Evolutionary conservation across 768 basidiomycete genomes (phyloP).

Genomic region (Mycena venus): DNA sequence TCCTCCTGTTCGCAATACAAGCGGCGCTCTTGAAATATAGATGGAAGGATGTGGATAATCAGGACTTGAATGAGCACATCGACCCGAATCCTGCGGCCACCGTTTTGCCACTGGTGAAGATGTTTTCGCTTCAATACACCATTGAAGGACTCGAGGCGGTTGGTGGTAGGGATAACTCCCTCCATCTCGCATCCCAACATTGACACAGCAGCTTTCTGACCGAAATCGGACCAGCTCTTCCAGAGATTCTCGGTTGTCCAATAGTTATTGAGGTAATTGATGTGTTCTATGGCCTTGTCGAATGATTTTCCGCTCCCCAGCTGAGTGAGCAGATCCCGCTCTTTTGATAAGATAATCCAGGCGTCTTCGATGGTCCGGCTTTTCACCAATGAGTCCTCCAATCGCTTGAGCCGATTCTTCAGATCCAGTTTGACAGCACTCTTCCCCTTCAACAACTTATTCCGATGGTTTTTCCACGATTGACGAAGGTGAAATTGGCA

Average conservation of each 20-base stretch:
- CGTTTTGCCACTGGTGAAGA: constrained; percentile 40
- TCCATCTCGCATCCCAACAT: constrained; percentile 37
- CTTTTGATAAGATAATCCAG: neutral
- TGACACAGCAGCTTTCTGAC: constrained; percentile 40
- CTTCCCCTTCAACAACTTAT: neutral
- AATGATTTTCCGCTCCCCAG: neutral
- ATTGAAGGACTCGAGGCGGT: constrained; percentile 57
- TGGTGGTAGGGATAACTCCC: constrained; percentile 51
- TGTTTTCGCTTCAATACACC: constrained; percentile 48
- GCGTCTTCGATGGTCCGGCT: neutral
- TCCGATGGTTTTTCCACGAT: neutral
- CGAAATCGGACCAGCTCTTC: constrained; percentile 50
- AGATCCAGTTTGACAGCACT: neutral
- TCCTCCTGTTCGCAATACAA: neutral
- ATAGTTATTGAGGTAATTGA: constrained; percentile 38
- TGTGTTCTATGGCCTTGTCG: constrained; percentile 29
- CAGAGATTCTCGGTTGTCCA: constrained; percentile 47
- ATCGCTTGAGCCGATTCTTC: neutral
- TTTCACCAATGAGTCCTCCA: neutral
- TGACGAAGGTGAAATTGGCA: neutral
- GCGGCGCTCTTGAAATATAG: constrained; percentile 27
- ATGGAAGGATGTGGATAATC: constrained; percentile 29
- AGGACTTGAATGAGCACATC: constrained; percentile 38
- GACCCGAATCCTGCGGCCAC: constrained; percentile 43
- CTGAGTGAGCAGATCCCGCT: neutral